A percentile compares a stretch with the other conserved stretches of the same genome.
Evolutionary conservation across 768 basidiomycete genomes (phyloP).

Genomic region (Termitomyces sp.): DNA sequence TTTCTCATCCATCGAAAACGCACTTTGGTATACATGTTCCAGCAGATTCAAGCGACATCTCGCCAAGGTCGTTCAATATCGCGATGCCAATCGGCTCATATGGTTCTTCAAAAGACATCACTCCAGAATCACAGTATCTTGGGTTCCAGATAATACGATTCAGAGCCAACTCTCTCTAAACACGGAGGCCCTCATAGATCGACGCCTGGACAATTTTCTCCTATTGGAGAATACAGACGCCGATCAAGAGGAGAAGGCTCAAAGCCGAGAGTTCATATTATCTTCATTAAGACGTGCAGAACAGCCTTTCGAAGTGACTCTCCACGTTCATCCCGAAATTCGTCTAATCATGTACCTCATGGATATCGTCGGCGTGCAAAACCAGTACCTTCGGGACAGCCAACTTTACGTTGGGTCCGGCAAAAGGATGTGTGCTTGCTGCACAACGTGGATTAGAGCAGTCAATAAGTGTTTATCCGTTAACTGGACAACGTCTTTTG

Average conservation of each 20-base stretch:
- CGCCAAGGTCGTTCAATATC: neutral
- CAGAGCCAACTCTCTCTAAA: neutral
- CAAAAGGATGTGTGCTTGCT: neutral
- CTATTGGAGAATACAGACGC: neutral
- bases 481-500: neutral
- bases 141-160: neutral
- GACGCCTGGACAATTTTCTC: no score
- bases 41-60: neutral
- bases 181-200: no score
- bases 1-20: neutral
- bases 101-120: neutral
- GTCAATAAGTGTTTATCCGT: neutral
- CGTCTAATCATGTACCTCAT: neutral
- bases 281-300: neutral
- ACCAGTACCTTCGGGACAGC: neutral
- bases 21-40: neutral
- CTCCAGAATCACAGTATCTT: neutral
- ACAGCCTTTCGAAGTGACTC: neutral
- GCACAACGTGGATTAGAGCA: neutral
- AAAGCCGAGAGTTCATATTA: neutral
- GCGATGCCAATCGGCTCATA: neutral
- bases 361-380: neutral
- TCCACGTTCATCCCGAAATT: neutral
- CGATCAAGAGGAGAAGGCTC: neutral
- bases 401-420: neutral